phyloP scores from a whole-genome alignment of 2,329 filamentous ascomycete species.

The Akanthomyces lecanii region DNA sequence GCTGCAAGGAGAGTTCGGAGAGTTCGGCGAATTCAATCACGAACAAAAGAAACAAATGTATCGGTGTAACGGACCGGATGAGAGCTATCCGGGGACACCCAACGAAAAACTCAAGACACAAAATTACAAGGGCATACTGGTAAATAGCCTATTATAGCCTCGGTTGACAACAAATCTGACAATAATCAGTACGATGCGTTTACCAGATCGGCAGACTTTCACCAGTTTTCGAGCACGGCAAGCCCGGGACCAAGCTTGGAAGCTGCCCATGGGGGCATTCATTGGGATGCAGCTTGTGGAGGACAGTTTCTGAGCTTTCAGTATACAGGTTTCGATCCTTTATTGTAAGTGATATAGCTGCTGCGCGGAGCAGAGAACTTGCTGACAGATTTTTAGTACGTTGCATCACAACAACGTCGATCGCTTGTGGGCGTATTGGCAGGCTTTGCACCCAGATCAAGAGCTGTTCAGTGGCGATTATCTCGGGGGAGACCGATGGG shows the following conservation, averaged over 20 bases:
- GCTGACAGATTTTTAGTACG: conserved; percentile 28
- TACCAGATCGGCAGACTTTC: conserved; percentile 33
- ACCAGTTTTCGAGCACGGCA: conserved; percentile 32
- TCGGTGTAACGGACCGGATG: conserved; percentile 33
- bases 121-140: conserved; percentile 38
- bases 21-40: conserved; percentile 34
- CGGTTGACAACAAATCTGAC: conserved; percentile 1
- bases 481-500: conserved; percentile 34
- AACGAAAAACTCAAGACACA: conserved; percentile 31
- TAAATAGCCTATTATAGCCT: conserved; percentile 25
- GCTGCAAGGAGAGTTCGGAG: conserved; percentile 36
- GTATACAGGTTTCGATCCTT: conserved; percentile 42
- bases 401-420: conserved; percentile 57
- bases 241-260: conserved; percentile 39
- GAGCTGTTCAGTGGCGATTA: conserved; percentile 35
- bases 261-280: conserved; percentile 39
- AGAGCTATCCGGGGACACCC: conserved; percentile 37
- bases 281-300: conserved; percentile 39
- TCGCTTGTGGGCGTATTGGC: conserved; percentile 57
- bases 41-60: conserved; percentile 33
- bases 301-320: conserved; percentile 37
- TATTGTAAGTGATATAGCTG: conserved; percentile 35
- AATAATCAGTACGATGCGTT: conserved; percentile 39
- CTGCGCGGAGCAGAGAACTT: neutral
- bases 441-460: conserved; percentile 37